Evolutionary conservation across 441 rosid species (phyloP).

Genomic region (Hura crepitans): DNA sequence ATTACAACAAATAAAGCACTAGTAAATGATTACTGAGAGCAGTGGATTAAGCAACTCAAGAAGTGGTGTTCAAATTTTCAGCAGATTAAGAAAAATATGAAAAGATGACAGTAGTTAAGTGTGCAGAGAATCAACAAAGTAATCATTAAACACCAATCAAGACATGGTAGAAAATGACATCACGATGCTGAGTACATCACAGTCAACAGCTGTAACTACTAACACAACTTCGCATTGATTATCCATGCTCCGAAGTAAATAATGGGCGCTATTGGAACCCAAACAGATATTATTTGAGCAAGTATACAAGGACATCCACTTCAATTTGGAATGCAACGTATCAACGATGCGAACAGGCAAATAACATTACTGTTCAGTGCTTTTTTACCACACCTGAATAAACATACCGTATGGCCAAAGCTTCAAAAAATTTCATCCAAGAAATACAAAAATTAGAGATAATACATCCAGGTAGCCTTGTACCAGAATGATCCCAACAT

Average conservation of each 20-base stretch:
- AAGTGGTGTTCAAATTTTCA: background rate
- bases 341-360: background rate
- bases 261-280: background rate
- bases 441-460: background rate
- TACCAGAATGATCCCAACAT: background rate
- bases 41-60: background rate
- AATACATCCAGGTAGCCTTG: background rate
- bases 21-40: background rate
- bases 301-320: background rate
- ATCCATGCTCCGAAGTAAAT: background rate
- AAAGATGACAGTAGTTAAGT: background rate
- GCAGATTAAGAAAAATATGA: background rate
- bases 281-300: slow-evolving; percentile 4
- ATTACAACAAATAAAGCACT: background rate
- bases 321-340: slow-evolving; percentile 2
- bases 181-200: background rate
- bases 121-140: background rate
- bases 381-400: too few species aligned
- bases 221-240: slow-evolving; percentile 3
- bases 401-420: background rate
- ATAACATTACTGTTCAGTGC: background rate
- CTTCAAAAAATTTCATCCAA: background rate
- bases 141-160: background rate
- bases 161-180: background rate
- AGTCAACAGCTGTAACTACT: background rate